Evolutionary conservation across 148 eudicot species (phyloP).

Genomic region (Fallopia convolvulus): DNA sequence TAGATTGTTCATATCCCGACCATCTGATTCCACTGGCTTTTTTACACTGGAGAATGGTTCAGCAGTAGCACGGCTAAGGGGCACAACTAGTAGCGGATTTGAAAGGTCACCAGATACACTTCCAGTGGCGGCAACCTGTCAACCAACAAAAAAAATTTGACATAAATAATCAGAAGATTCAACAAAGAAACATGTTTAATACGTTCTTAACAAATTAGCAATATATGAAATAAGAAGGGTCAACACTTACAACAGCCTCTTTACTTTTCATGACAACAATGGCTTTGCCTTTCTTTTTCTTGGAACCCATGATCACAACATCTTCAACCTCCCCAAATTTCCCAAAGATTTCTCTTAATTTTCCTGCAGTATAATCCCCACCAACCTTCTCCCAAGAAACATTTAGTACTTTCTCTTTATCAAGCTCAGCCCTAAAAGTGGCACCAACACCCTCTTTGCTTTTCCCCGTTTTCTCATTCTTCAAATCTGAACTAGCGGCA

Average conservation of each 20-base stretch:
- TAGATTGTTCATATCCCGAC: slow-evolving; percentile 35
- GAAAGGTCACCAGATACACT: slow-evolving; percentile 56
- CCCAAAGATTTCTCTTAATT: slow-evolving; percentile 37
- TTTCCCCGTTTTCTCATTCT: slow-evolving; percentile 8
- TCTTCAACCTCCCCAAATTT: slow-evolving; percentile 63
- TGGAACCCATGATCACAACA: slow-evolving; percentile 47
- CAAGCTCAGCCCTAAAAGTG: slow-evolving; percentile 19
- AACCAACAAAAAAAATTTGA: background rate
- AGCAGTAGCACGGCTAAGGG: slow-evolving; percentile 38
- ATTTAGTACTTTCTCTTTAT: slow-evolving; percentile 48
- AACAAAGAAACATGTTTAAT: slow-evolving; percentile 4
- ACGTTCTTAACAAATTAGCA: background rate
- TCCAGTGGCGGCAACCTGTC: slow-evolving; percentile 55
- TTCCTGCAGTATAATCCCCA: slow-evolving; percentile 40
- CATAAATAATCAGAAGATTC: background rate
- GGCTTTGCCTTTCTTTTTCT: slow-evolving; percentile 56
- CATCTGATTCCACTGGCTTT: slow-evolving; percentile 34
- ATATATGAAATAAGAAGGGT: background rate
- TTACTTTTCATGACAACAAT: slow-evolving; percentile 54
- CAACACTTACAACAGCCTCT: slow-evolving; percentile 46
- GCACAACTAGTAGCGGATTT: slow-evolving; percentile 68
- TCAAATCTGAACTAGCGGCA: background rate
- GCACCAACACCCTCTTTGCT: slow-evolving; percentile 15
- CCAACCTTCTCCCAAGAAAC: slow-evolving; percentile 59
- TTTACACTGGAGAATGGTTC: slow-evolving; percentile 34